Evolutionary conservation across 129 eudicot species (phyloP).

Genomic region (Deinandra increscens): DNA sequence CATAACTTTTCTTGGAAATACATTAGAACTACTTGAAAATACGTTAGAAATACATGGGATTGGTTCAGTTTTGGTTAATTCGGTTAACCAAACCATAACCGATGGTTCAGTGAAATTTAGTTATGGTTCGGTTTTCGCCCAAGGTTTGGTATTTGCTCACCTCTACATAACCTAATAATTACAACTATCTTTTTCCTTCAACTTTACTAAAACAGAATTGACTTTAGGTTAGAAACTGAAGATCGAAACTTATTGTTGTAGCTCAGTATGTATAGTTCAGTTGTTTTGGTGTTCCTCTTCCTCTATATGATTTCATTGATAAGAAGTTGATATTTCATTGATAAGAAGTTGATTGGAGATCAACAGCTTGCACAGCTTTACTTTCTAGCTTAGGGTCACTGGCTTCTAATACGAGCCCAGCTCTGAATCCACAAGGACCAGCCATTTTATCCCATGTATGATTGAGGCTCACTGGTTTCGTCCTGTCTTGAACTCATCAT

Average conservation of each 20-base stretch:
- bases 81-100: too few relatives aligned
- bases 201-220: neutral
- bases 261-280: neutral
- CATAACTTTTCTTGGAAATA: too few relatives aligned
- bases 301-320: slow-evolving; percentile 1
- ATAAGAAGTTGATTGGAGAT: neutral
- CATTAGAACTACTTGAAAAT: too few relatives aligned
- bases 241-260: neutral
- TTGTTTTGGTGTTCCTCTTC: neutral
- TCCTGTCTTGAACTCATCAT: neutral
- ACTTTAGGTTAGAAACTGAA: neutral
- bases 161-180: slow-evolving; percentile 5
- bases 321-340: too few relatives aligned
- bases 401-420: neutral
- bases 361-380: neutral
- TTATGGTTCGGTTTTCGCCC: too few relatives aligned
- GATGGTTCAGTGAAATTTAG: too few relatives aligned
- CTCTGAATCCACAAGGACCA: neutral
- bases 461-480: neutral
- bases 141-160: too few relatives aligned
- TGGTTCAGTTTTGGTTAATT: too few relatives aligned
- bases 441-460: neutral
- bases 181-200: neutral
- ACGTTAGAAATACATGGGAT: too few relatives aligned
- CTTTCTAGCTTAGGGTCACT: neutral